These are phyloP conservation scores for Uronychia setigera DNA, from an alignment of 73 alveolate genomes.

Conservation along the genomic window DNA sequence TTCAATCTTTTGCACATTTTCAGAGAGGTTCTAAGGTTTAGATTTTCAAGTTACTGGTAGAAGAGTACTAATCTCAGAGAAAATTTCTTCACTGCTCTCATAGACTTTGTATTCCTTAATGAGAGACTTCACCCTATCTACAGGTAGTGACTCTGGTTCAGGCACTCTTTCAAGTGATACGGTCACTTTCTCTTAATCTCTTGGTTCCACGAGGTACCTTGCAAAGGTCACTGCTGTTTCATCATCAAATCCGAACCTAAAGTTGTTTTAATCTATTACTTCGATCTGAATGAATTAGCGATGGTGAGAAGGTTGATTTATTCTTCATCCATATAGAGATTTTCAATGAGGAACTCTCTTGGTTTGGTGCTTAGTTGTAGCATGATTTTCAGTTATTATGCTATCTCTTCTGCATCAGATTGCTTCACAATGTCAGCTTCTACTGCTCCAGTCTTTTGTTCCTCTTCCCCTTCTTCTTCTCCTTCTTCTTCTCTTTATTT, in stretches of 20 bases:
- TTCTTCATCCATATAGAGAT: background rate
- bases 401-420: background rate
- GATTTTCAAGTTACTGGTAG: background rate
- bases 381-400: background rate
- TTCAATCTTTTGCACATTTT: background rate
- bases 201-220: slow-evolving; percentile 1
- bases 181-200: background rate
- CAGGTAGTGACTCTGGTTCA: background rate
- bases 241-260: background rate
- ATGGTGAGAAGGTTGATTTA: background rate
- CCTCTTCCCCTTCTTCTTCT: background rate
- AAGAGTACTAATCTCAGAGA: background rate
- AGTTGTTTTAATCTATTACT: background rate
- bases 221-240: background rate
- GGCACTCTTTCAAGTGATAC: background rate
- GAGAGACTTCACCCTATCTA: background rate
- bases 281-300: background rate
- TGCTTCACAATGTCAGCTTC: background rate
- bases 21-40: background rate
- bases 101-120: background rate
- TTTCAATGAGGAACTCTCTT: background rate
- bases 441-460: background rate
- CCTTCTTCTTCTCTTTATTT: background rate
- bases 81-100: background rate
- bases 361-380: background rate